These are phyloP conservation scores for Trichoderma endophyticum DNA, from an alignment of 2,329 filamentous ascomycete species.

Conservation along the genomic window DNA sequence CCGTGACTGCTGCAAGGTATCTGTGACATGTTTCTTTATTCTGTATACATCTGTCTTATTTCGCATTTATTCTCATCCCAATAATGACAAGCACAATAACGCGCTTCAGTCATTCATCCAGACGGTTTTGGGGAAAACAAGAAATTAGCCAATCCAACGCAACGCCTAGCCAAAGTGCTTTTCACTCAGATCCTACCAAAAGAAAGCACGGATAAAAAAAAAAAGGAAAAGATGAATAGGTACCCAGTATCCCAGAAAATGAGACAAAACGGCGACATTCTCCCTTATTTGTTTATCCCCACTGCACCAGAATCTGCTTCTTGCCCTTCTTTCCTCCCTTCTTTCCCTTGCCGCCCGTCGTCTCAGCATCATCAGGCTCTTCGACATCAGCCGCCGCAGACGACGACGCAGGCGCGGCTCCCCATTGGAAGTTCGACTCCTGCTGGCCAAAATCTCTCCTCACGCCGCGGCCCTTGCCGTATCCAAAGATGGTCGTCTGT, in stretches of 20 bases:
- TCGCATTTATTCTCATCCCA: not conserved
- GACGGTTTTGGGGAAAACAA: not conserved
- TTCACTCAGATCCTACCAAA: not conserved
- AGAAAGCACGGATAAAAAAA: not conserved
- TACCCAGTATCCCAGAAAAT: not conserved
- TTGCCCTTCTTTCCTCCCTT: conserved; percentile 60
- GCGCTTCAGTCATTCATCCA: not conserved
- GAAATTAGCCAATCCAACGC: not conserved
- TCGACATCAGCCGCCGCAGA: conserved; percentile 26
- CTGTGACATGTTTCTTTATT: not conserved
- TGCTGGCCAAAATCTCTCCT: conserved; percentile 50
- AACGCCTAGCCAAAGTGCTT: not conserved
- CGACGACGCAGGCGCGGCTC: conserved; percentile 22
- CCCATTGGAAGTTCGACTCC: conserved; percentile 54
- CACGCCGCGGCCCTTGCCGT: conserved; percentile 52
- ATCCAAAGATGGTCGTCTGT: conserved; percentile 59
- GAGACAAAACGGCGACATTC: not conserved
- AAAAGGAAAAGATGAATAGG: not conserved
- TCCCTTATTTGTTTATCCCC: conserved; percentile 43
- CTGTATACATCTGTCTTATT: not conserved
- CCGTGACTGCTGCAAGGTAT: not conserved
- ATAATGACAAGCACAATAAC: not conserved
- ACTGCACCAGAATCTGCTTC: conserved; percentile 59
- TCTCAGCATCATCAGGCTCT: conserved; percentile 29
- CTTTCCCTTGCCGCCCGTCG: conserved; percentile 43